Percentiles rank a stretch among this genome's conserved stretches.
These are phyloP conservation scores for Leonotis leonurus DNA, from an alignment of 257 asterid species.

Conservation along the genomic window DNA sequence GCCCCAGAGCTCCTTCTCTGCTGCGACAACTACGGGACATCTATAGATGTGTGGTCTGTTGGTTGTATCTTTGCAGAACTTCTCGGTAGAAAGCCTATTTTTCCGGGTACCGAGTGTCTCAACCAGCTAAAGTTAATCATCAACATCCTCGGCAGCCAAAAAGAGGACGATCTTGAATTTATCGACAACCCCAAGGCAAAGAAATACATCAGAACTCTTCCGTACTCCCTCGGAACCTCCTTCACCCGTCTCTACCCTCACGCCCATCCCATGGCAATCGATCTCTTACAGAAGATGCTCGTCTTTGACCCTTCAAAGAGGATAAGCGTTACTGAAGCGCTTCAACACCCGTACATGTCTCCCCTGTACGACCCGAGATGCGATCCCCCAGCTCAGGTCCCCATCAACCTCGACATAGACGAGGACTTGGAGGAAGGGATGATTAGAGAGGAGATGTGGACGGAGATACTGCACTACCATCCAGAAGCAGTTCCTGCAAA, in stretches of 20 bases:
- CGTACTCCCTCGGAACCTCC: conserved; percentile 36
- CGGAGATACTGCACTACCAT: conserved; percentile 53
- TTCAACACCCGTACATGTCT: conserved; percentile 57
- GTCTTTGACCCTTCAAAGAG: conserved; percentile 63
- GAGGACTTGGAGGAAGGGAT: conserved; percentile 46
- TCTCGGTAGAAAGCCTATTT: conserved; percentile 56
- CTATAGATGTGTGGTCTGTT: conserved; percentile 61
- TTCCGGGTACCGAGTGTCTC: conserved; percentile 58
- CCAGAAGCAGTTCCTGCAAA: conserved; percentile 30
- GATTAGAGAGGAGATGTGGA: conserved; percentile 54
- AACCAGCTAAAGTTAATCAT: conserved; percentile 53
- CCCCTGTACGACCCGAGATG: conserved; percentile 37
- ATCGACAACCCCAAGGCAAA: conserved; percentile 56
- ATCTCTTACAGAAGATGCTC: conserved; percentile 52
- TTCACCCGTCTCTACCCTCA: conserved; percentile 39
- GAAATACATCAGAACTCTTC: conserved; percentile 41
- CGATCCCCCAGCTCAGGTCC: conserved; percentile 46
- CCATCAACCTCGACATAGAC: conserved; percentile 41
- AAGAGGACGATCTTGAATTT: conserved; percentile 42
- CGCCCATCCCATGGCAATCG: conserved; percentile 52
- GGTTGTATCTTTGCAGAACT: conserved; percentile 66
- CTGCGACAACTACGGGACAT: conserved; percentile 57
- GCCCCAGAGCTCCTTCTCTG: conserved; percentile 67
- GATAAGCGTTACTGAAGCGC: conserved; percentile 51
- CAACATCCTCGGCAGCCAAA: conserved; percentile 53